phyloP scores from a whole-genome alignment of 306 rosid species.

The Phaseolus lunatus region DNA sequence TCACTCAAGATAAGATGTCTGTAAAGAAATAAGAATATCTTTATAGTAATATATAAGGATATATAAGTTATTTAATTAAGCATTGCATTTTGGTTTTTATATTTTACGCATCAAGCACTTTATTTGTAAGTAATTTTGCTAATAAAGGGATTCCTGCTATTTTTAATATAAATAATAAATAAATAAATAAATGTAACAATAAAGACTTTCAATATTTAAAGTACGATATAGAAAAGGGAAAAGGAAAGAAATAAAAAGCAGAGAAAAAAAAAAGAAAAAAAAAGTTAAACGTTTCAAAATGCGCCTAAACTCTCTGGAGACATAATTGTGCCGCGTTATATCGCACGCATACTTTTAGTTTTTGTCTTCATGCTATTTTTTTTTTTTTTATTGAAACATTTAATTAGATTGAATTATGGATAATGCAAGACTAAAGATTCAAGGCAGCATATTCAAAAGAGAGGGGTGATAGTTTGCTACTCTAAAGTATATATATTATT shows the following conservation, averaged over 20 bases:
- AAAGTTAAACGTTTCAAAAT: slow-evolving; percentile 5
- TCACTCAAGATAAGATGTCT: too few relatives aligned
- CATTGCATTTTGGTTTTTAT: too few relatives aligned
- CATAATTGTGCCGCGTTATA: not conserved
- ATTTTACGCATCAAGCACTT: too few relatives aligned
- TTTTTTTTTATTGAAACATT: not conserved
- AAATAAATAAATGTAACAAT: not conserved
- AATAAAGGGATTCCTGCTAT: not conserved
- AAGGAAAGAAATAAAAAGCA: not conserved
- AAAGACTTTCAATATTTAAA: not conserved
- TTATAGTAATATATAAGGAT: too few relatives aligned
- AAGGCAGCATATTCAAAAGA: too few relatives aligned
- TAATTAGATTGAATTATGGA: not conserved
- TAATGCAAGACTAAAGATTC: not conserved
- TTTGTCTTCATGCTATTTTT: not conserved
- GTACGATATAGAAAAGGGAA: not conserved
- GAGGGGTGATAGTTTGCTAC: too few relatives aligned
- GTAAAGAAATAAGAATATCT: too few relatives aligned
- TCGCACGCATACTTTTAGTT: not conserved
- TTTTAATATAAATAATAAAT: not conserved
- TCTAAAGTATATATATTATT: too few relatives aligned
- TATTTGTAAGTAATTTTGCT: too few relatives aligned
- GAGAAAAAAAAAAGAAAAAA: not conserved
- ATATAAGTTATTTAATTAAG: too few relatives aligned
- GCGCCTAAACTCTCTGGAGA: not conserved